Percentiles rank a stretch among this genome's conserved stretches.
These are phyloP conservation scores for Eucalyptus regnans DNA, from an alignment of 345 rosid genomes.

Conservation along the genomic window DNA sequence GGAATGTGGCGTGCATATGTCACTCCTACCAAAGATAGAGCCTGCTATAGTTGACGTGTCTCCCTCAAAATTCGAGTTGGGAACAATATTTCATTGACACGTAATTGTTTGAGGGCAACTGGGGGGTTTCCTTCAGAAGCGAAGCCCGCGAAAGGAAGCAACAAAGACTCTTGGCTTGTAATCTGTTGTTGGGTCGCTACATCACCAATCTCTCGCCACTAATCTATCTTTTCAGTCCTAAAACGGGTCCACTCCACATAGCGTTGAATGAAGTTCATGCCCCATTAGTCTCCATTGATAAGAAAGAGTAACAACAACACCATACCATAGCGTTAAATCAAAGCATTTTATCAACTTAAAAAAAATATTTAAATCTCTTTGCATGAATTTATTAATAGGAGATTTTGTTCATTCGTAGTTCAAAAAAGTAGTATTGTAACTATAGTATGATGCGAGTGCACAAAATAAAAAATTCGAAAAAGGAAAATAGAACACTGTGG, in stretches of 20 bases:
- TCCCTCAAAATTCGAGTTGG: background rate
- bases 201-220: background rate
- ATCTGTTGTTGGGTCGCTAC: constrained; percentile 43
- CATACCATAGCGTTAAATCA: background rate
- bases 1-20: no score
- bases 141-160: constrained; percentile 24
- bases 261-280: background rate
- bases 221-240: accelerated
- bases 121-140: constrained; percentile 19
- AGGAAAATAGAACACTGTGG: accelerated
- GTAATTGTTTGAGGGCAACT: background rate
- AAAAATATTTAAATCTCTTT: accelerated
- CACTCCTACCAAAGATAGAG: background rate
- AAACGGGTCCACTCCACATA: background rate
- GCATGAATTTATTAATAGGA: accelerated
- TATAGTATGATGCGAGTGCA: accelerated
- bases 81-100: background rate
- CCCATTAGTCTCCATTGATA: background rate
- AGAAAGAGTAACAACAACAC: background rate
- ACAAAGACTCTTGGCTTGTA: constrained; percentile 72
- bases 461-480: background rate
- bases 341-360: background rate
- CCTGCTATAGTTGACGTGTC: background rate
- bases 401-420: accelerated
- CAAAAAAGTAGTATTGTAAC: accelerated